These are phyloP conservation scores for Polygonum aviculare DNA, from an alignment of 148 eudicot species.

Conservation along the genomic window DNA sequence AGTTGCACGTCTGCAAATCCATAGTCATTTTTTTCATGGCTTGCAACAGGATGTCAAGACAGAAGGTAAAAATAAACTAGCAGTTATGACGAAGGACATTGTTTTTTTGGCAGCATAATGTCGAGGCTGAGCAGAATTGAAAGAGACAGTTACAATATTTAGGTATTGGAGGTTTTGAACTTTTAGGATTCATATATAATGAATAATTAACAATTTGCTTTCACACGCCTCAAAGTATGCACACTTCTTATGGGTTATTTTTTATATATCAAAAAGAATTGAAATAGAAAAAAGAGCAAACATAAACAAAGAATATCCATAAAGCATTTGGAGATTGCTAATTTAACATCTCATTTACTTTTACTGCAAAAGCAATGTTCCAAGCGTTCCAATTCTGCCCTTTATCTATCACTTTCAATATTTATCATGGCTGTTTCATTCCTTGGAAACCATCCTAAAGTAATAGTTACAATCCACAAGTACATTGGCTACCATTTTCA, in stretches of 20 bases:
- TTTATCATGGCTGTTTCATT: background rate
- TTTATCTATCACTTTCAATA: background rate
- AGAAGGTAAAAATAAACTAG: background rate
- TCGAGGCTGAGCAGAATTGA: background rate
- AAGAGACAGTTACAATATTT: background rate
- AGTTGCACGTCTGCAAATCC: background rate
- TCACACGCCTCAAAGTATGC: background rate
- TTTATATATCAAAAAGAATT: background rate
- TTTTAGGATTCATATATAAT: background rate
- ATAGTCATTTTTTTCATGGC: background rate
- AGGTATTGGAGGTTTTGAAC: background rate
- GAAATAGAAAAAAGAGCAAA: background rate
- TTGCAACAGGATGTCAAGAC: background rate
- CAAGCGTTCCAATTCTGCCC: background rate
- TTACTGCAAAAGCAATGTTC: background rate
- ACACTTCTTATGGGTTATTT: background rate
- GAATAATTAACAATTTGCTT: background rate
- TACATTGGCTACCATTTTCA: background rate
- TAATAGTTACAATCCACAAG: background rate
- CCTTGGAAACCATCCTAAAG: background rate
- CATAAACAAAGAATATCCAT: background rate
- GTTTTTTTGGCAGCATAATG: background rate
- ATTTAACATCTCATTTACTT: background rate
- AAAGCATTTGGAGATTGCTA: background rate
- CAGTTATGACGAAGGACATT: background rate